Percentiles rank a stretch among this genome's conserved stretches.
phyloP scores from a whole-genome alignment of 1,139 yeast species.

The Magnusiomyces clavatus region DNA sequence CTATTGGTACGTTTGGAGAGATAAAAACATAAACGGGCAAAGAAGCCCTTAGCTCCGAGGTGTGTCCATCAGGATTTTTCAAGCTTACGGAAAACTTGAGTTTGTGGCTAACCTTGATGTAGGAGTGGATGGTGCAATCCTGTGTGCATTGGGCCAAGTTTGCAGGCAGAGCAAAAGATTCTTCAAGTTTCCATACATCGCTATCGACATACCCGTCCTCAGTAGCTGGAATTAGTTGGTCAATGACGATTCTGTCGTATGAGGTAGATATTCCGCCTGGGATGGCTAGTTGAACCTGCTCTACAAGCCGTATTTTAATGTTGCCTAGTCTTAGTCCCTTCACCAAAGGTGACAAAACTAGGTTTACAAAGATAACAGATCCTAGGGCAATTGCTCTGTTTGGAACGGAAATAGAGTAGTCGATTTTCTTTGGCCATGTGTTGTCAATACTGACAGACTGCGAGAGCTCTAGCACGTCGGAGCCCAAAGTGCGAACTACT shows the following conservation, averaged over 20 bases:
- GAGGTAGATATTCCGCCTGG: constrained; percentile 37
- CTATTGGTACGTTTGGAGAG: constrained; percentile 67
- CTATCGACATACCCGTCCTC: constrained; percentile 32
- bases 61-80: constrained; percentile 66
- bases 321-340: constrained; percentile 77
- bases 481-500: constrained; percentile 79
- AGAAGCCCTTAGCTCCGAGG: constrained; percentile 68
- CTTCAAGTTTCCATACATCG: constrained; percentile 74
- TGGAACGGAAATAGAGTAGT: constrained; percentile 81
- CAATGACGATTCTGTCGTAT: constrained; percentile 52
- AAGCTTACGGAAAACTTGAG: constrained; percentile 57
- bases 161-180: constrained; percentile 57
- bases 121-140: constrained; percentile 56
- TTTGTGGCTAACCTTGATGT: constrained; percentile 64
- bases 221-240: constrained; percentile 39
- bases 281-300: constrained; percentile 58
- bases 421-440: constrained; percentile 93
- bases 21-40: constrained; percentile 61
- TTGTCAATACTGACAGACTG: constrained; percentile 94
- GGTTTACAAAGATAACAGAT: constrained; percentile 59
- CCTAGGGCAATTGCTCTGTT: constrained; percentile 89
- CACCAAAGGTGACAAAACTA: constrained; percentile 67
- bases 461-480: constrained; percentile 80
- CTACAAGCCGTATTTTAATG: constrained; percentile 58
- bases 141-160: constrained; percentile 71